Percentiles rank a stretch among this genome's conserved stretches.
Conservation (phyloP, 2,329 filamentous ascomycete genomes). For the Neonectria magnoliae region DNA sequence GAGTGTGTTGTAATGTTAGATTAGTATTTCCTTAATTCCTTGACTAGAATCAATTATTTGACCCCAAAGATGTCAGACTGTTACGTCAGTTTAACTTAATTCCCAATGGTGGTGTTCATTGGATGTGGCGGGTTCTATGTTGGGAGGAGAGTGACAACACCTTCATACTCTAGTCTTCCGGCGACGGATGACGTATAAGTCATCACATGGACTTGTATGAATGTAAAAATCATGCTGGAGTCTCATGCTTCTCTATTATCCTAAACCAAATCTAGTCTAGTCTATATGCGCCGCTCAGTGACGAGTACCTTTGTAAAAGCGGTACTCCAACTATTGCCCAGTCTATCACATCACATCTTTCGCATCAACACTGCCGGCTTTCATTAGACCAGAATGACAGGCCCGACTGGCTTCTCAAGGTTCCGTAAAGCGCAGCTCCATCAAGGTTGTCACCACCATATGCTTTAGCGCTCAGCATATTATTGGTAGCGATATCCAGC, state of each 20-base stretch:
- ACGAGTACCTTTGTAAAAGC: neutral
- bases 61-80: too few species aligned
- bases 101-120: too few species aligned
- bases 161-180: too few species aligned
- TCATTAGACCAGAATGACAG: neutral
- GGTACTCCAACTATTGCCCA: neutral
- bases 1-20: too few species aligned
- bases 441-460: constrained; percentile 12
- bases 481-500: constrained; percentile 12
- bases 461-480: constrained; percentile 13
- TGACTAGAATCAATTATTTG: too few species aligned
- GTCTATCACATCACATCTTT: neutral
- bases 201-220: too few species aligned
- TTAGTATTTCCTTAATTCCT: too few species aligned
- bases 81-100: too few species aligned
- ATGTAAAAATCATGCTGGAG: neutral
- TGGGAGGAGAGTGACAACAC: too few species aligned
- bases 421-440: neutral
- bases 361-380: neutral
- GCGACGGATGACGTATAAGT: too few species aligned
- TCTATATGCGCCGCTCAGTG: neutral
- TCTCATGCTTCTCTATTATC: neutral
- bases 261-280: neutral
- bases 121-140: too few species aligned
- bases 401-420: neutral